phyloP scores from a whole-genome alignment of 202 grass and related monocot genomes.

The Bolboschoenoplectus hybrid region DNA sequence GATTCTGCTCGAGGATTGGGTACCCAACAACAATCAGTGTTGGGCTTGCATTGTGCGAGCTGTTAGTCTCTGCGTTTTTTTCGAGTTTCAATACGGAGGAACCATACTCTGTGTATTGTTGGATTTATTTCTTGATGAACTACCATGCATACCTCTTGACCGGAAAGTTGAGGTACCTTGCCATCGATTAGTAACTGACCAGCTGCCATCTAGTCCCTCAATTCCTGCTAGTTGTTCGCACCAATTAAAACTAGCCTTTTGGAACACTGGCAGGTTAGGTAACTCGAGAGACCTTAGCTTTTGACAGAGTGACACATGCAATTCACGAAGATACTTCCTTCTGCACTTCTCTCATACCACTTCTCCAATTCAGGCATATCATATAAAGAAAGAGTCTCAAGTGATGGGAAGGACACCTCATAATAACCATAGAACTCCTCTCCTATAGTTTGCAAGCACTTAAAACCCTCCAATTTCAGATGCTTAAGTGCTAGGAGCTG shows the following conservation, averaged over 20 bases:
- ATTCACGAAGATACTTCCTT: slow-evolving; percentile 11
- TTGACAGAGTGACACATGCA: slow-evolving; percentile 20
- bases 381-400: slow-evolving; percentile 29
- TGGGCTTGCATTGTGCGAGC: too few relatives aligned
- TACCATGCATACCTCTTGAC: not conserved
- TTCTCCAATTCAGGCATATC: slow-evolving; percentile 29
- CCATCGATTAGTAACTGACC: not conserved
- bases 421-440: not conserved
- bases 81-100: not conserved
- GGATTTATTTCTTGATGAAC: not conserved
- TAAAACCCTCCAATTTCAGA: slow-evolving; percentile 30
- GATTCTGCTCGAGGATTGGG: too few relatives aligned
- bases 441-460: not conserved
- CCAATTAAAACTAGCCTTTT: slow-evolving; percentile 21
- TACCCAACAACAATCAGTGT: too few relatives aligned
- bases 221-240: not conserved
- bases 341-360: not conserved
- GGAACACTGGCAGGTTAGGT: slow-evolving; percentile 11
- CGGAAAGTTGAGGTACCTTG: not conserved
- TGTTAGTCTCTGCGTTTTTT: too few relatives aligned
- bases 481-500: slow-evolving; percentile 28
- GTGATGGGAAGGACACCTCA: slow-evolving; percentile 19
- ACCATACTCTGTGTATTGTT: not conserved
- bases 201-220: not conserved
- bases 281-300: slow-evolving; percentile 11